These are phyloP conservation scores for Pleurotus ostreatus DNA, from an alignment of 768 basidiomycete genomes.

Conservation along the genomic window DNA sequence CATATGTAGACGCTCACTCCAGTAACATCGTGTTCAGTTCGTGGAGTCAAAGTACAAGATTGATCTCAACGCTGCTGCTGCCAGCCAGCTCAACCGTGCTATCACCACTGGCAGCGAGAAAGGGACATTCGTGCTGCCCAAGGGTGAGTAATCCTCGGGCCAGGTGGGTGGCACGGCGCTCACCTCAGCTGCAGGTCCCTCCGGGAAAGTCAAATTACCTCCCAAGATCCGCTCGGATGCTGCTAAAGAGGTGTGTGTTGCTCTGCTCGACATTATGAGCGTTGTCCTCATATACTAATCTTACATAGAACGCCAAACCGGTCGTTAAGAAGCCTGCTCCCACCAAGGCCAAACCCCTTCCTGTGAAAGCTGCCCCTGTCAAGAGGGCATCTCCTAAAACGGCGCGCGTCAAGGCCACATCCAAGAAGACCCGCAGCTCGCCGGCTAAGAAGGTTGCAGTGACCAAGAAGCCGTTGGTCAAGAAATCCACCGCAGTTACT, in stretches of 20 bases:
- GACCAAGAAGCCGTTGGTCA: constrained; percentile 20
- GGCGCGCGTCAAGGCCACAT: constrained; percentile 14
- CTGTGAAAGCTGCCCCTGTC: constrained; percentile 20
- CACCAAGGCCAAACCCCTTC: constrained; percentile 14
- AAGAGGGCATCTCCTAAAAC: constrained; percentile 17
- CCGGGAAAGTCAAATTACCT: constrained; percentile 53
- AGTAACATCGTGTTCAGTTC: constrained; percentile 42
- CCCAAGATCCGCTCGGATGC: constrained; percentile 60
- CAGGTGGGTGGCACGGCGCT: background rate
- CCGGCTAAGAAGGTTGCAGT: too few species aligned
- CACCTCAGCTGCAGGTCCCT: constrained; percentile 31
- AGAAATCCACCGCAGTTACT: constrained; percentile 22
- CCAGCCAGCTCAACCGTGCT: constrained; percentile 76
- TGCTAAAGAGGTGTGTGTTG: constrained; percentile 40
- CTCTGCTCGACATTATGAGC: too few species aligned
- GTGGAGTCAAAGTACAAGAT: constrained; percentile 82
- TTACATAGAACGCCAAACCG: constrained; percentile 39
- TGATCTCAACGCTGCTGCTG: constrained; percentile 67
- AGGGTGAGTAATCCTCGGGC: constrained; percentile 28
- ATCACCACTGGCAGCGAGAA: constrained; percentile 55
- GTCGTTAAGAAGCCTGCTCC: constrained; percentile 14
- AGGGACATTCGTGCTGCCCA: constrained; percentile 46
- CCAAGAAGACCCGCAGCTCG: constrained; percentile 19
- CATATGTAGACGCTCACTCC: constrained; percentile 11
- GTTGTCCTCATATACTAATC: background rate